phyloP scores from a whole-genome alignment of 768 basidiomycete species.

The Trametes villosa region DNA sequence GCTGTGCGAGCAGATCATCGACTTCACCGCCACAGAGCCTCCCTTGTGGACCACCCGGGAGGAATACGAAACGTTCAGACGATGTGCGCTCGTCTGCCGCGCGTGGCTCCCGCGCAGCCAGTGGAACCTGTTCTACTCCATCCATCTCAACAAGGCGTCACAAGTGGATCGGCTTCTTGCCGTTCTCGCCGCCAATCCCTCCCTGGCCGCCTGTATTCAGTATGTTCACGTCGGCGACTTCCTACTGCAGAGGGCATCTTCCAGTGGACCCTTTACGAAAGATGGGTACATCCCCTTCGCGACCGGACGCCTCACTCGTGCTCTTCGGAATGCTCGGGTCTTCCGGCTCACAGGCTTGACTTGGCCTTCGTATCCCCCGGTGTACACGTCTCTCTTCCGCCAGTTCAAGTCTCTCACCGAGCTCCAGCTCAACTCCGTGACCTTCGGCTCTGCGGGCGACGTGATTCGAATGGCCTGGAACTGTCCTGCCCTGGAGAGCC shows the following conservation, averaged over 20 bases:
- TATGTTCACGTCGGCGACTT: neutral
- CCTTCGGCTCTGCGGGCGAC: neutral
- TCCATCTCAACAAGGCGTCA: neutral
- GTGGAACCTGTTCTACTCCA: neutral
- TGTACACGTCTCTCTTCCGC: neutral
- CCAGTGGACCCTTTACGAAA: neutral
- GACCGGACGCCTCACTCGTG: neutral
- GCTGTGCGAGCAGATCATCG: neutral
- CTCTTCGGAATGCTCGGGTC: neutral
- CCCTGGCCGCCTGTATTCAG: neutral
- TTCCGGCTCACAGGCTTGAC: neutral
- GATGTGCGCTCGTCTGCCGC: neutral
- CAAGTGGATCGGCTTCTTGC: neutral
- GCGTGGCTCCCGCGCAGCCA: neutral
- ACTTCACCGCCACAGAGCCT: neutral
- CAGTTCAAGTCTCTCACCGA: neutral
- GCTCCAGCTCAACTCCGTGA: neutral
- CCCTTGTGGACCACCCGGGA: neutral
- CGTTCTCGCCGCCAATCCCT: neutral
- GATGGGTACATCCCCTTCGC: neutral
- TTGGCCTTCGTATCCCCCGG: neutral
- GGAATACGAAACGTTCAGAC: neutral
- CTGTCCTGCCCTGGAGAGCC: neutral
- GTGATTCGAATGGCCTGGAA: neutral
- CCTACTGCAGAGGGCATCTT: neutral